These are phyloP conservation scores for Rhodotorula sp. DNA, from an alignment of 1,284 basidiomycete species.

Conservation along the genomic window DNA sequence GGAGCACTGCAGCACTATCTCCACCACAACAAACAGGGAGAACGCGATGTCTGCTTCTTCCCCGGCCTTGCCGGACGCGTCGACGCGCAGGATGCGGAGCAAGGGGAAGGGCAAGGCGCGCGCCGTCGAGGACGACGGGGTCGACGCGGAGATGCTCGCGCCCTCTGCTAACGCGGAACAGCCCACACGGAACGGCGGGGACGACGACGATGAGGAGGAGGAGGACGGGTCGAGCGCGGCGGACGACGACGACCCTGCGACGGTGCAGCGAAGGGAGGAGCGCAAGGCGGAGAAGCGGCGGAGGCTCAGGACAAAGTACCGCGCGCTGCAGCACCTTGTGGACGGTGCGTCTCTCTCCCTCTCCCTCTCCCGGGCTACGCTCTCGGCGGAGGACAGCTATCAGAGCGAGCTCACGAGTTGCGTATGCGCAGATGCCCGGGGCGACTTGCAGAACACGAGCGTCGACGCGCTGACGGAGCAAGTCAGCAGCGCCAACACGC, in stretches of 20 bases:
- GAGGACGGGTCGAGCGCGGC: too few species aligned
- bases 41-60: neutral
- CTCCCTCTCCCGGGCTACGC: too few species aligned
- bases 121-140: conserved; percentile 13
- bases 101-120: conserved; percentile 23
- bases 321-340: conserved; percentile 13
- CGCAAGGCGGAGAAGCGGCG: conserved; percentile 11
- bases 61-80: neutral
- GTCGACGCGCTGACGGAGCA: conserved; percentile 26
- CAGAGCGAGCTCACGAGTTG: too few species aligned
- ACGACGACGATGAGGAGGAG: too few species aligned
- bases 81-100: neutral
- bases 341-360: conserved; percentile 21
- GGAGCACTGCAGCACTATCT: neutral
- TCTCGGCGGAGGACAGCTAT: neutral
- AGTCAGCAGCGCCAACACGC: conserved; percentile 30
- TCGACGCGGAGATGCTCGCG: neutral
- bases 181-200: too few species aligned
- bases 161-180: too few species aligned
- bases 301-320: conserved; percentile 23
- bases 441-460: conserved; percentile 39
- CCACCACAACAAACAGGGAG: neutral
- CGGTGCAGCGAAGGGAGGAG: conserved; percentile 4
- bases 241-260: neutral
- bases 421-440: conserved; percentile 15